phyloP scores from a whole-genome alignment of 257 asterid species.

The Solanum sejunctum region DNA sequence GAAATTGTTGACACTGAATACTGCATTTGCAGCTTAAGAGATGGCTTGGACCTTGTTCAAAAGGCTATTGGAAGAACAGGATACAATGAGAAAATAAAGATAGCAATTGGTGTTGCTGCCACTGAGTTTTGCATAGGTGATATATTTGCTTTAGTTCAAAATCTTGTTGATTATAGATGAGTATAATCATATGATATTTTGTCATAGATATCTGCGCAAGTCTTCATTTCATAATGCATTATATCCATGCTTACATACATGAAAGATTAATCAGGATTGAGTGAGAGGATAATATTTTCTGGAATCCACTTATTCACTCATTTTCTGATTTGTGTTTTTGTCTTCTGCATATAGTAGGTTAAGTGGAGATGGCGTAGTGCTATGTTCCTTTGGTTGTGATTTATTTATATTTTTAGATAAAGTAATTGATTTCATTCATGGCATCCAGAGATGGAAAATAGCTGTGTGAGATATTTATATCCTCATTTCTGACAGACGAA shows the following conservation, averaged over 20 bases:
- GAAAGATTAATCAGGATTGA: not conserved
- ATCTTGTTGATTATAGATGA: not conserved
- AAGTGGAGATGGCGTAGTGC: not conserved
- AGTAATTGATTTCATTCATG: not conserved
- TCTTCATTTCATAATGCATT: not conserved
- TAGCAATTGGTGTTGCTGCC: slow-evolving; percentile 81
- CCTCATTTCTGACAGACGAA: slow-evolving; percentile 2
- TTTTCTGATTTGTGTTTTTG: not conserved
- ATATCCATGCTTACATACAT: not conserved
- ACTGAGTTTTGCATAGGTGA: slow-evolving; percentile 95
- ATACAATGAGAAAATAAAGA: slow-evolving; percentile 71
- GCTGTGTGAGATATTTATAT: not conserved
- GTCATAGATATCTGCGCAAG: not conserved
- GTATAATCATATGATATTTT: not conserved
- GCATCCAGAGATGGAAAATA: not conserved
- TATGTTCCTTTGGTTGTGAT: slow-evolving; percentile 1
- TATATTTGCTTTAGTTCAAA: slow-evolving; percentile 1
- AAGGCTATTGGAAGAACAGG: slow-evolving; percentile 95
- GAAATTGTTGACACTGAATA: slow-evolving; percentile 4
- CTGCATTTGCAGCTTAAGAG: slow-evolving; percentile 62
- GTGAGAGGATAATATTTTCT: not conserved
- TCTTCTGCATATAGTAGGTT: not conserved
- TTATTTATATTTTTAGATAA: not conserved
- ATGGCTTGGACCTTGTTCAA: slow-evolving; percentile 85
- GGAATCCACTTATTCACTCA: not conserved